Evolutionary conservation across 2,329 filamentous ascomycete genomes (phyloP).

Genomic region (Lizonia empirigonia): DNA sequence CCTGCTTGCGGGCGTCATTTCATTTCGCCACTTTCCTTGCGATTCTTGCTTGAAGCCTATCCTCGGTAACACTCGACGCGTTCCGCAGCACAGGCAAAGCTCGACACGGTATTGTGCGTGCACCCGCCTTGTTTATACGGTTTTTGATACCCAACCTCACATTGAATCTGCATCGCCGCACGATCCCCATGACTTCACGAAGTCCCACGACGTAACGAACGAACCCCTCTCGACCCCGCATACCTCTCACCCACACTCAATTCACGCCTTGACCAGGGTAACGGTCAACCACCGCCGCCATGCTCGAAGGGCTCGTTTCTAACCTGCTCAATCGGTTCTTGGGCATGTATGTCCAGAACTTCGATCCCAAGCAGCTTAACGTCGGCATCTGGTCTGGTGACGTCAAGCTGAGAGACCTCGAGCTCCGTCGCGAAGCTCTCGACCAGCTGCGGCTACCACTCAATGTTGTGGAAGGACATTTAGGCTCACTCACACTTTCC

Average conservation of each 20-base stretch:
- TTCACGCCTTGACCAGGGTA: slow-evolving; percentile 68
- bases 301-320: slow-evolving; percentile 97
- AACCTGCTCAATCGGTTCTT: slow-evolving; percentile 98
- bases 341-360: slow-evolving; percentile 99
- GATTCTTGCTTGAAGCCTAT: slow-evolving; percentile 12
- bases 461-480: slow-evolving; percentile 93
- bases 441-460: slow-evolving; percentile 96
- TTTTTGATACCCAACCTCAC: slow-evolving; percentile 32
- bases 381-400: slow-evolving; percentile 99
- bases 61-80: slow-evolving; percentile 25
- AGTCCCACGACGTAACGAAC: slow-evolving; percentile 38
- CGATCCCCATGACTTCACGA: slow-evolving; percentile 43
- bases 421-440: slow-evolving; percentile 91
- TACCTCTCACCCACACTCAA: slow-evolving; percentile 17
- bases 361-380: slow-evolving; percentile 96
- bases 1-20: slow-evolving; percentile 27
- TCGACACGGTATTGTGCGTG: slow-evolving; percentile 10
- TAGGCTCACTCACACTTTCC: slow-evolving; percentile 86
- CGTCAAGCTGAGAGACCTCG: slow-evolving; percentile 90
- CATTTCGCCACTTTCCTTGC: slow-evolving; percentile 29
- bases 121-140: slow-evolving; percentile 33
- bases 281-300: slow-evolving; percentile 68
- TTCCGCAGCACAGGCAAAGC: slow-evolving; percentile 21
- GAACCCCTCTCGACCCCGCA: slow-evolving; percentile 27
- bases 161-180: slow-evolving; percentile 23